A percentile compares a stretch with the other conserved stretches of the same genome.
phyloP scores from a whole-genome alignment of 176 grass and related monocot genomes.

The Musa troglodytarum region DNA sequence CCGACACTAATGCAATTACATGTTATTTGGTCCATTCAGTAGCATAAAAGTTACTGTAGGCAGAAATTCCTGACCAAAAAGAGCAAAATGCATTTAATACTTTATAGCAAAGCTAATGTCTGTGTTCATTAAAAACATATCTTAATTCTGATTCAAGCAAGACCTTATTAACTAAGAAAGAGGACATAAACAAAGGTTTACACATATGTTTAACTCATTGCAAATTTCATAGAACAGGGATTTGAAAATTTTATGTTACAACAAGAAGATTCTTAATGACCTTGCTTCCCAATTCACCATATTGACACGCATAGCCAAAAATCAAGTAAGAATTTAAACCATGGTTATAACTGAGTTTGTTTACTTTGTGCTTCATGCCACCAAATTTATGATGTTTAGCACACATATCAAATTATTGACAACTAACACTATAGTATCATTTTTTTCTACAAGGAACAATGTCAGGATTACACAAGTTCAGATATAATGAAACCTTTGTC shows the following conservation, averaged over 20 bases:
- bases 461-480: not conserved
- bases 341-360: too few relatives aligned
- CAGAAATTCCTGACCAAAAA: too few relatives aligned
- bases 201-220: not conserved
- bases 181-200: not conserved
- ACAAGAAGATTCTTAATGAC: not conserved
- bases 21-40: too few relatives aligned
- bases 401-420: too few relatives aligned
- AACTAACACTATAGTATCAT: too few relatives aligned
- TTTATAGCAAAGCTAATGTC: not conserved
- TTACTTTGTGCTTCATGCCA: too few relatives aligned
- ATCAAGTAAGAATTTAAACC: too few relatives aligned
- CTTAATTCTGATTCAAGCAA: not conserved
- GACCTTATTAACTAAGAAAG: not conserved
- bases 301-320: not conserved
- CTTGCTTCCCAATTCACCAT: not conserved
- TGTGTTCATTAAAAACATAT: not conserved
- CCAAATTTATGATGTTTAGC: too few relatives aligned
- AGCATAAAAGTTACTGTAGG: too few relatives aligned
- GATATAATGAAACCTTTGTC: conserved; percentile 54
- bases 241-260: not conserved
- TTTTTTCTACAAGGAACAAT: not conserved
- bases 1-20: too few relatives aligned
- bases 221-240: not conserved
- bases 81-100: too few relatives aligned